These are phyloP conservation scores for Clonostachys chloroleuca DNA, from an alignment of 2,329 filamentous ascomycete species.

Conservation along the genomic window DNA sequence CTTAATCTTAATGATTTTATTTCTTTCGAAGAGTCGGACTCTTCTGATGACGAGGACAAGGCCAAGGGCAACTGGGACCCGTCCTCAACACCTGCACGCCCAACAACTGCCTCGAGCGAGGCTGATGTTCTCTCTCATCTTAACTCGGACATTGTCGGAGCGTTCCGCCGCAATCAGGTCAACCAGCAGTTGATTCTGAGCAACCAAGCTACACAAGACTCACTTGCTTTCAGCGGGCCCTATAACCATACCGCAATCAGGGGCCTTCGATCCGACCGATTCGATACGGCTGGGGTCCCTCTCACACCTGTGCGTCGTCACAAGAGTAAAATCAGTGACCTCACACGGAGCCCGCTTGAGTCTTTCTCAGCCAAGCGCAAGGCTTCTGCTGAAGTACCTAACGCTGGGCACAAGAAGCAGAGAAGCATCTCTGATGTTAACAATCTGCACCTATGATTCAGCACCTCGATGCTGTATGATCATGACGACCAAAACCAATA, in stretches of 20 bases:
- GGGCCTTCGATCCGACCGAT: slow-evolving; percentile 61
- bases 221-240: slow-evolving; percentile 56
- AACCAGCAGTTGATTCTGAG: slow-evolving; percentile 57
- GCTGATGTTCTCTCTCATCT: slow-evolving; percentile 52
- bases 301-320: slow-evolving; percentile 62
- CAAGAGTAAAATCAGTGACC: slow-evolving; percentile 39
- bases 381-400: slow-evolving; percentile 35
- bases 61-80: slow-evolving; percentile 35
- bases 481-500: not conserved
- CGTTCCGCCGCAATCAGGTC: slow-evolving; percentile 69
- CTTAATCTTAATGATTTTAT: slow-evolving; percentile 71
- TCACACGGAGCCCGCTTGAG: slow-evolving; percentile 45
- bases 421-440: slow-evolving; percentile 56
- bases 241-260: slow-evolving; percentile 57
- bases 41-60: slow-evolving; percentile 51
- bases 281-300: slow-evolving; percentile 62
- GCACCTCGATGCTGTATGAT: not conserved
- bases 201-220: slow-evolving; percentile 57
- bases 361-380: slow-evolving; percentile 49
- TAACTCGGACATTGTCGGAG: slow-evolving; percentile 64
- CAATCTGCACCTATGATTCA: slow-evolving; percentile 34
- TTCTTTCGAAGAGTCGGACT: slow-evolving; percentile 56
- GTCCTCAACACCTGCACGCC: slow-evolving; percentile 46
- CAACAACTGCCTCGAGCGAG: slow-evolving; percentile 43
- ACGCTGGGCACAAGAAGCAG: slow-evolving; percentile 47